Conservation (phyloP, 306 rosid genomes). For the Prinsepia uniflora region DNA sequence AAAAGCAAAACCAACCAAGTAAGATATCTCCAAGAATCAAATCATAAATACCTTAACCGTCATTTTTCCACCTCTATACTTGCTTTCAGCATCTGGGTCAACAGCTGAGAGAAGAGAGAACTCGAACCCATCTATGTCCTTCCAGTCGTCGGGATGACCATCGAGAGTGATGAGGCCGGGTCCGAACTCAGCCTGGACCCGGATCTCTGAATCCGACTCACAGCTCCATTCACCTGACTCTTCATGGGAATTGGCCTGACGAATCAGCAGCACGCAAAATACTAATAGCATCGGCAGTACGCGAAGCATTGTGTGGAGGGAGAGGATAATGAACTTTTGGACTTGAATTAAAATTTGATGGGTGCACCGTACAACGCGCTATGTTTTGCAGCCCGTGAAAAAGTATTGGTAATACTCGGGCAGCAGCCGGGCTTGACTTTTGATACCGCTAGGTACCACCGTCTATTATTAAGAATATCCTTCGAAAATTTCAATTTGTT, state of each 20-base stretch:
- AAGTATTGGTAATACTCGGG: not conserved
- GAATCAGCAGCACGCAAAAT: conserved; percentile 26
- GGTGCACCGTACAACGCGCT: not conserved
- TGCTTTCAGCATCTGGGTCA: conserved; percentile 69
- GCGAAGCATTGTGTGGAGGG: conserved; percentile 40
- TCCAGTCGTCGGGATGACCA: conserved; percentile 91
- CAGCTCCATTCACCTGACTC: conserved; percentile 87
- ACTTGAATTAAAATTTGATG: not conserved
- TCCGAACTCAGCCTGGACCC: conserved; percentile 49
- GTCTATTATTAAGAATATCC: too few species aligned
- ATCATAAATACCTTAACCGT: conserved; percentile 56
- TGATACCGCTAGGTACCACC: not conserved
- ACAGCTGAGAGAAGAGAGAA: conserved; percentile 85
- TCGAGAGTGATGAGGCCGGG: conserved; percentile 79
- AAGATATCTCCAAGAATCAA: not conserved
- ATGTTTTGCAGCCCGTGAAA: not conserved
- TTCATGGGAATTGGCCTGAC: conserved; percentile 55
- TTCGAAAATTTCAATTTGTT: too few species aligned
- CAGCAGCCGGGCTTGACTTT: conserved; percentile 1
- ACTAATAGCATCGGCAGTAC: conserved; percentile 26
- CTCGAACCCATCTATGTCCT: conserved; percentile 66
- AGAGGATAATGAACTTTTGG: not conserved
- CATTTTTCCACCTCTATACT: conserved; percentile 73
- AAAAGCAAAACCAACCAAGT: not conserved
- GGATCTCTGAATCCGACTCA: conserved; percentile 61